Conservation (phyloP, 805 yeast genomes). For the Metschnikowia reukaufii region DNA sequence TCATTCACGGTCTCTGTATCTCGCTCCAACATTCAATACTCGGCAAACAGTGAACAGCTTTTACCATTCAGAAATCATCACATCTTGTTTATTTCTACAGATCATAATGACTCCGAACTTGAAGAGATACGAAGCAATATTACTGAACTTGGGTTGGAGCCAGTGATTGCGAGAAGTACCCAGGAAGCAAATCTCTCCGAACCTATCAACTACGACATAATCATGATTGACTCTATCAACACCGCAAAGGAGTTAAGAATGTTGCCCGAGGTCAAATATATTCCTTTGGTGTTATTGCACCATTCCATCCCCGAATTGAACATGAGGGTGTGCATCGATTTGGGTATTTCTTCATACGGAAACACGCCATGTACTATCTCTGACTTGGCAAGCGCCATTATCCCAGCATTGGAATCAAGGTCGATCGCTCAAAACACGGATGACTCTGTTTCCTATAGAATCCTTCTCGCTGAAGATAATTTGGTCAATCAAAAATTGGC, state of each 20-base stretch:
- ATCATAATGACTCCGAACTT: conserved; percentile 52
- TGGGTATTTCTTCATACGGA: conserved; percentile 86
- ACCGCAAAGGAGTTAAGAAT: conserved; percentile 68
- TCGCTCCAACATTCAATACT: conserved; percentile 62
- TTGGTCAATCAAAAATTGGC: conserved; percentile 86
- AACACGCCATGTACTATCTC: conserved; percentile 82
- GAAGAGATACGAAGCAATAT: conserved; percentile 53
- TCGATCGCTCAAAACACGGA: conserved; percentile 78
- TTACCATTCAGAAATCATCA: conserved; percentile 71
- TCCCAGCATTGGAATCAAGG: conserved; percentile 82
- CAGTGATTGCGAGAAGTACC: conserved; percentile 56
- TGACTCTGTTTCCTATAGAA: conserved; percentile 71
- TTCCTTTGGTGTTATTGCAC: conserved; percentile 77
- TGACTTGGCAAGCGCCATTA: conserved; percentile 78
- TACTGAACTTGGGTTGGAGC: conserved; percentile 56
- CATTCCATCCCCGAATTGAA: conserved; percentile 75
- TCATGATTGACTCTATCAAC: conserved; percentile 77
- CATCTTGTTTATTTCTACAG: conserved; percentile 67
- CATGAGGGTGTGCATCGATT: conserved; percentile 77
- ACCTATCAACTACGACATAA: conserved; percentile 70
- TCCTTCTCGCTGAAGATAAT: conserved; percentile 83
- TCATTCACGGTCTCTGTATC: conserved; percentile 79
- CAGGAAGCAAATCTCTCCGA: conserved; percentile 56
- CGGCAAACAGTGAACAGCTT: conserved; percentile 65
- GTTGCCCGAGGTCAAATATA: conserved; percentile 76